Percentiles rank a stretch among this genome's conserved stretches.
Evolutionary conservation across 257 asterid genomes (phyloP).

Genomic region (Perilla frutescens): DNA sequence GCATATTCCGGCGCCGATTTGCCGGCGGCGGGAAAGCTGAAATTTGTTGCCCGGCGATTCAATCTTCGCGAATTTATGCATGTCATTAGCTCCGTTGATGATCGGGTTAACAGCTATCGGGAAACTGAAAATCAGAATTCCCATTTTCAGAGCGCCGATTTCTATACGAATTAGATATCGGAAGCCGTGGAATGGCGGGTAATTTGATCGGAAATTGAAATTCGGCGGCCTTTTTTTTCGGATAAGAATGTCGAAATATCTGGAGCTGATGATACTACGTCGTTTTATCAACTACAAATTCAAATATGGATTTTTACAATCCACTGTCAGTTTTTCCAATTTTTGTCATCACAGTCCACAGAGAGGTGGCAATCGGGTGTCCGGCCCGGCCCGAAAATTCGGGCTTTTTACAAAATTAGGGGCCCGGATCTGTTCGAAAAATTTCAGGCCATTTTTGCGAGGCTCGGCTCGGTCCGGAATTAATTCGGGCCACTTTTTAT

Average conservation of each 20-base stretch:
- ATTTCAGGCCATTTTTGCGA: no score
- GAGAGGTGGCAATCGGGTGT: no score
- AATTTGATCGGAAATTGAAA: background rate
- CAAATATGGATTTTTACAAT: no score
- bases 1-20: slow-evolving; percentile 24
- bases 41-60: slow-evolving; percentile 10
- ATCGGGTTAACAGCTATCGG: slow-evolving; percentile 27
- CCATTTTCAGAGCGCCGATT: slow-evolving; percentile 23
- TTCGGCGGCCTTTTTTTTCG: background rate
- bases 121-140: slow-evolving; percentile 27
- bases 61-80: slow-evolving; percentile 16
- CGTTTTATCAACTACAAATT: background rate
- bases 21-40: slow-evolving; percentile 26
- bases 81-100: background rate
- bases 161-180: background rate
- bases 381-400: no score
- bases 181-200: slow-evolving; percentile 16
- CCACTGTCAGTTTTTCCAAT: no score
- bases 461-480: no score
- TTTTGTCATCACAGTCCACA: no score
- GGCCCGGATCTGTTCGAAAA: no score
- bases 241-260: slow-evolving; percentile 27
- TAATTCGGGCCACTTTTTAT: no score
- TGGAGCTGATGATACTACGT: background rate
- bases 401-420: no score